Evolutionary conservation across 495 filamentous ascomycete genomes (phyloP).

Genomic region (Daldinia loculata): DNA sequence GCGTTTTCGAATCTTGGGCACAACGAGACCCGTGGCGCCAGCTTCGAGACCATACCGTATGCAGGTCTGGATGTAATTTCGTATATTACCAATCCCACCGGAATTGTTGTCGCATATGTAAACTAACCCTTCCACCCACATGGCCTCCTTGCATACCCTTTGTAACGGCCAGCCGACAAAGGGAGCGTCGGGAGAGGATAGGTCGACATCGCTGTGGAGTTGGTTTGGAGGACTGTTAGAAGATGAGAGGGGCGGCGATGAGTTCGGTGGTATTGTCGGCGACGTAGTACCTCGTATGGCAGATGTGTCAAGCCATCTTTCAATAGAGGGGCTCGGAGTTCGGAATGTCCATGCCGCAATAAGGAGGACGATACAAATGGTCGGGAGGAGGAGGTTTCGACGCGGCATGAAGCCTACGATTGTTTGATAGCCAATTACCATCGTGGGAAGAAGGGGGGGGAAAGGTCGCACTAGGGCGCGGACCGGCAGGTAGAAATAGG

Average conservation of each 20-base stretch:
- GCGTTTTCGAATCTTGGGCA: slow-evolving; percentile 55
- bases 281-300: slow-evolving; percentile 25
- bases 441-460: slow-evolving; percentile 22
- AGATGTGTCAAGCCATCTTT: slow-evolving; percentile 39
- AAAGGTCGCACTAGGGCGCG: slow-evolving; percentile 21
- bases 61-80: slow-evolving; percentile 63
- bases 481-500: slow-evolving; percentile 33
- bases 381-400: slow-evolving; percentile 43
- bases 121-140: slow-evolving; percentile 53
- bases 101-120: slow-evolving; percentile 64
- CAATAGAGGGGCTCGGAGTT: slow-evolving; percentile 25
- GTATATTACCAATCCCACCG: slow-evolving; percentile 62
- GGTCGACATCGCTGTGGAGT: slow-evolving; percentile 36
- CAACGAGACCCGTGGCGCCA: slow-evolving; percentile 56
- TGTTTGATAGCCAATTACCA: slow-evolving; percentile 42
- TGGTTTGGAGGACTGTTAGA: slow-evolving; percentile 11
- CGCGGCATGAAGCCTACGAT: slow-evolving; percentile 49
- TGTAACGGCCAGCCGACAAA: slow-evolving; percentile 60
- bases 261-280: background rate
- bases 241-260: slow-evolving; percentile 15
- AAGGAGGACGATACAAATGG: slow-evolving; percentile 46
- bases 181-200: slow-evolving; percentile 50
- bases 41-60: slow-evolving; percentile 62
- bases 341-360: slow-evolving; percentile 43
- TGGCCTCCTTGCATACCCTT: slow-evolving; percentile 55